Evolutionary conservation across 768 basidiomycete species (phyloP).

Genomic region (Kwoniella pini): DNA sequence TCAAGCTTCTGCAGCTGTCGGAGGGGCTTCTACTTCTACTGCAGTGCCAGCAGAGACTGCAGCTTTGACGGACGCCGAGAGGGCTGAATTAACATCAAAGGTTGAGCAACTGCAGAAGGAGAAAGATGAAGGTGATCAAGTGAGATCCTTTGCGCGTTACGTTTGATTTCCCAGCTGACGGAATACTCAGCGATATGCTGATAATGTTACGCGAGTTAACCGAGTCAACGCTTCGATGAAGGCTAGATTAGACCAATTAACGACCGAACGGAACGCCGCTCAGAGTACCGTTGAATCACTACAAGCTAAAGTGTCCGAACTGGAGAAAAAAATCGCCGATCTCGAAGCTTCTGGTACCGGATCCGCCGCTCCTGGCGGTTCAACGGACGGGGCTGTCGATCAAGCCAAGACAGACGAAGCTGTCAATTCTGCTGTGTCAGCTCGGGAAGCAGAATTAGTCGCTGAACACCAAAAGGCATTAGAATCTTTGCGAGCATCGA

Average conservation of each 20-base stretch:
- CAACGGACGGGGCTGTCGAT: not conserved
- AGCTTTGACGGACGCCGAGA: constrained; percentile 7
- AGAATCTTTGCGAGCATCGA: constrained; percentile 20
- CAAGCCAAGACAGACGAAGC: constrained; percentile 41
- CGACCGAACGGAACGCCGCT: not conserved
- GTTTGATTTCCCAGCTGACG: not conserved
- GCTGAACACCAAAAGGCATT: constrained; percentile 30
- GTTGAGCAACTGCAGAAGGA: constrained; percentile 36
- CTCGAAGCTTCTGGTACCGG: constrained; percentile 5
- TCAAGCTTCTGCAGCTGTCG: constrained; percentile 5
- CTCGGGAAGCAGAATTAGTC: constrained; percentile 39
- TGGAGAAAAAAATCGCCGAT: constrained; percentile 28
- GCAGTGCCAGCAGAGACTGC: not conserved
- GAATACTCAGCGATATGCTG: constrained; percentile 33
- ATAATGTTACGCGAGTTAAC: constrained; percentile 43
- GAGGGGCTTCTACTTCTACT: constrained; percentile 1
- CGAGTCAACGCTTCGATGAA: constrained; percentile 31
- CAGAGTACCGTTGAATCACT: constrained; percentile 14
- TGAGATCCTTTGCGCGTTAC: constrained; percentile 4
- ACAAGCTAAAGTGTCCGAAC: constrained; percentile 21
- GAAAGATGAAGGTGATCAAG: constrained; percentile 32
- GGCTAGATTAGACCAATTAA: constrained; percentile 17
- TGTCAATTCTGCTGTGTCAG: constrained; percentile 40
- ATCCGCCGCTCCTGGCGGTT: not conserved
- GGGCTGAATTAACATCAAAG: constrained; percentile 14